Percentiles rank a stretch among this genome's conserved stretches.
phyloP scores from a whole-genome alignment of 2,329 filamentous ascomycete species.

The Arachnomyces sp. region DNA sequence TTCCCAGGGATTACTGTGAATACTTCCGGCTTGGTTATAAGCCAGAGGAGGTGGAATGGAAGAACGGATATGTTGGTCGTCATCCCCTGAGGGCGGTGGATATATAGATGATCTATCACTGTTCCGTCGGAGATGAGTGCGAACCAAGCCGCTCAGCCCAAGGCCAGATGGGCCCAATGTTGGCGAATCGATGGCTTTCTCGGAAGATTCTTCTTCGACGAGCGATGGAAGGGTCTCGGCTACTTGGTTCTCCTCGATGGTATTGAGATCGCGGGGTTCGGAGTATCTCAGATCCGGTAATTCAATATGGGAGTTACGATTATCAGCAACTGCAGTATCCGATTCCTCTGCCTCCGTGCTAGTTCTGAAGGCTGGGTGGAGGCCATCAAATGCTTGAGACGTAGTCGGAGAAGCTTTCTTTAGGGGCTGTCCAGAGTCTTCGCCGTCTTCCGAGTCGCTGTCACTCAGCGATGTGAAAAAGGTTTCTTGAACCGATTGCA shows the following conservation, averaged over 20 bases:
- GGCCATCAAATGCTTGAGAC: conserved; percentile 23
- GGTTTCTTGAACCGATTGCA: neutral
- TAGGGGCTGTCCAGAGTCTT: conserved; percentile 21
- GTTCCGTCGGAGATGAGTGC: conserved; percentile 72
- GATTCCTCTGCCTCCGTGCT: conserved; percentile 25
- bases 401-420: conserved; percentile 18
- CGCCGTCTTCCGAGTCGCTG: conserved; percentile 33
- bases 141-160: conserved; percentile 73
- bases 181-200: conserved; percentile 58
- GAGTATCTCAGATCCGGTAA: conserved; percentile 31
- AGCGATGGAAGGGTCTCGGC: conserved; percentile 10
- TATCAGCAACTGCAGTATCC: conserved; percentile 7
- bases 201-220: conserved; percentile 13
- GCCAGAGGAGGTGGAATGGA: conserved; percentile 23
- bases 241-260: conserved; percentile 29
- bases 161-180: conserved; percentile 58
- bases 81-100: conserved; percentile 40
- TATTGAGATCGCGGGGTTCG: conserved; percentile 33
- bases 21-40: conserved; percentile 42
- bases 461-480: conserved; percentile 30
- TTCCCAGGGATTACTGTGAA: conserved; percentile 49
- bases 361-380: conserved; percentile 32
- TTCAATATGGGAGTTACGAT: no score
- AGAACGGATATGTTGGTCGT: conserved; percentile 19
- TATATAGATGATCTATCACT: conserved; percentile 80